These are phyloP conservation scores for Debaryomyces robertsiae DNA, from an alignment of 1,139 yeast genomes.

Conservation along the genomic window DNA sequence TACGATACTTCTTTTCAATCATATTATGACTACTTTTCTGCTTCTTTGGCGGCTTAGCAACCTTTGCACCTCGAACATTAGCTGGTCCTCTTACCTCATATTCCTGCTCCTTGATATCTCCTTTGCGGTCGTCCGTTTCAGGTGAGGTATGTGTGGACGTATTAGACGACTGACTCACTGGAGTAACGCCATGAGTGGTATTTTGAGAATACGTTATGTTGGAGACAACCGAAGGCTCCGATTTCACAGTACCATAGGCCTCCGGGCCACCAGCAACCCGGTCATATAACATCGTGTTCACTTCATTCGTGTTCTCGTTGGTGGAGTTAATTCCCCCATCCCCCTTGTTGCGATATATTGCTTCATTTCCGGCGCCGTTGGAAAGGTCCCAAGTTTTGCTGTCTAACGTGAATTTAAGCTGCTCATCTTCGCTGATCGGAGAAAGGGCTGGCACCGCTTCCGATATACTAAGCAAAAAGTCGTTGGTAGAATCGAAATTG, in stretches of 20 bases:
- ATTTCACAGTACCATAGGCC: not conserved
- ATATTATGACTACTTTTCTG: slow-evolving; percentile 75
- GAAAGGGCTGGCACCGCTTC: slow-evolving; percentile 26
- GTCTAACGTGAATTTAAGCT: not conserved
- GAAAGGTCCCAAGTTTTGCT: slow-evolving; percentile 3
- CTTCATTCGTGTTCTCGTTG: slow-evolving; percentile 1
- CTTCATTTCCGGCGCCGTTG: not conserved
- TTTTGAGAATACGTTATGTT: slow-evolving; percentile 22
- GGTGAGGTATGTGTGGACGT: slow-evolving; percentile 40
- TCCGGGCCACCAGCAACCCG: not conserved
- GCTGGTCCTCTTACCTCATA: not conserved
- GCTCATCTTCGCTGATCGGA: slow-evolving; percentile 17
- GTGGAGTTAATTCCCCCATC: slow-evolving; percentile 2
- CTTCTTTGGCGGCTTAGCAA: slow-evolving; percentile 43
- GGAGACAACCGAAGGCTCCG: slow-evolving; percentile 16
- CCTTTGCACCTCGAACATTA: slow-evolving; percentile 17
- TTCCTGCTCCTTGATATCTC: not conserved
- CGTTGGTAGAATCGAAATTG: slow-evolving; percentile 41
- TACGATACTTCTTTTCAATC: slow-evolving; percentile 78
- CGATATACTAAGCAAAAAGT: slow-evolving; percentile 35
- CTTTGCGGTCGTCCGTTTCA: slow-evolving; percentile 20
- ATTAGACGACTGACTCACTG: slow-evolving; percentile 29
- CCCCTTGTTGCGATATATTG: not conserved
- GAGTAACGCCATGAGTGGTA: slow-evolving; percentile 27
- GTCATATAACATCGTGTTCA: slow-evolving; percentile 5